A percentile compares a stretch with the other conserved stretches of the same genome.
Evolutionary conservation across 108 stramenopile species (phyloP).

Genomic region (Cyclotella kingstonii): DNA sequence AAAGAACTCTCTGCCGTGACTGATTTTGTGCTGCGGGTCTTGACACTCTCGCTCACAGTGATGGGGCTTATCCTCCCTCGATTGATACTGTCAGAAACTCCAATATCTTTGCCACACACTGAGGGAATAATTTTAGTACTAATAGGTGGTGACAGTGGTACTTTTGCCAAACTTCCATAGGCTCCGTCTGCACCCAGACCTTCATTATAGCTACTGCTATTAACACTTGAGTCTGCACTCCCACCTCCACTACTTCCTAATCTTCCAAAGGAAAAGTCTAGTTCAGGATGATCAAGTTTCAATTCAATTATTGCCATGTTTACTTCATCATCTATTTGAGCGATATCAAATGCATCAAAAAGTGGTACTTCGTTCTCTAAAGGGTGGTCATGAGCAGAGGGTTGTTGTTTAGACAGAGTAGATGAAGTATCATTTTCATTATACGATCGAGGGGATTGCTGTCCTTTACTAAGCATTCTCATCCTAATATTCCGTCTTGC

Average conservation of each 20-base stretch:
- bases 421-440: neutral
- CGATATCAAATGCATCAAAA: slow-evolving; percentile 70
- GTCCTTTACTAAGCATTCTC: slow-evolving; percentile 20
- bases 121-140: neutral
- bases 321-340: slow-evolving; percentile 66
- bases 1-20: slow-evolving; percentile 18
- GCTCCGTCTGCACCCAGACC: neutral
- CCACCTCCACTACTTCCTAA: neutral
- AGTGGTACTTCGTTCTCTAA: neutral
- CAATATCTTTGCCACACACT: neutral
- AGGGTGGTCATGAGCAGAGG: neutral
- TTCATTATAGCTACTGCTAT: neutral
- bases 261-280: slow-evolving; percentile 10
- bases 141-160: neutral
- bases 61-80: slow-evolving; percentile 4
- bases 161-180: neutral
- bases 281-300: slow-evolving; percentile 43
- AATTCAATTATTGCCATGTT: slow-evolving; percentile 68
- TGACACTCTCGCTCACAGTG: slow-evolving; percentile 22
- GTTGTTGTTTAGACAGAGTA: neutral
- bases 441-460: neutral
- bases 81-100: neutral
- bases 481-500: slow-evolving; percentile 36
- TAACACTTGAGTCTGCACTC: neutral
- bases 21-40: slow-evolving; percentile 33